Evolutionary conservation across 148 eudicot genomes (phyloP), one percentile per base, ranked within the genome.

Genomic region (Vaccinium vitisidaea): DNA sequence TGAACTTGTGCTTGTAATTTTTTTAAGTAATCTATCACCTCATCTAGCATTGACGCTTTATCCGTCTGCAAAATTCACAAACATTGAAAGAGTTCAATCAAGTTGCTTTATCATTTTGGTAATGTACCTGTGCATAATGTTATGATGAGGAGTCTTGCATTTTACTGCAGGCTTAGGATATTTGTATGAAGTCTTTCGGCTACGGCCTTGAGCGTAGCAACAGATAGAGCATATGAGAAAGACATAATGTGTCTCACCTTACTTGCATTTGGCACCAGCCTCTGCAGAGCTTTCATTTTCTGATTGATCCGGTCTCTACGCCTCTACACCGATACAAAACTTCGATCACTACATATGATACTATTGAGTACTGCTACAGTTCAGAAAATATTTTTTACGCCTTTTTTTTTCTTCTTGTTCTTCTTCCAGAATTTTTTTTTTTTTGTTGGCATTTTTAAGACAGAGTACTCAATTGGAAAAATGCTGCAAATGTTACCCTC

Each of bases 11-110:
- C 92, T 91, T 95, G 95, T 36, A 95, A 96, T 80, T 91, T 92
- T 79, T 95, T 95, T 27, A 95, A 87, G 91, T 95, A 94, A 63
- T 90, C 96, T 4, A 94, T 95, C 77, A 95, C 98, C 85, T 95
- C 98, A 86, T 95, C 98, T 46, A 95, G 91, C 98, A 95, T 95
- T 12, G 98, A 95, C 25, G 98, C 98, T 85, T 95, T 95, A 86
- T 95, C 98, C 7, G 93, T 95, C 98, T 95, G 91, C 74, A 77
- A 5, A 79, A 79, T 13, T 67, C 73, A 67, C 27, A 23, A 11
- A 67, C 36, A 67, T 67, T 32, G 27, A 27, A 67, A 67, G 36
- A 25, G 73, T 67, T 25, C 25, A 25, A 23, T 23, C 73, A 14
- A 27, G 32, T 11, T 27, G 73, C 36, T 25, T 67, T 27, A 11